phyloP scores from a whole-genome alignment of 192 early-diverging fungal genomes.

The Spizellomyces sp. region DNA sequence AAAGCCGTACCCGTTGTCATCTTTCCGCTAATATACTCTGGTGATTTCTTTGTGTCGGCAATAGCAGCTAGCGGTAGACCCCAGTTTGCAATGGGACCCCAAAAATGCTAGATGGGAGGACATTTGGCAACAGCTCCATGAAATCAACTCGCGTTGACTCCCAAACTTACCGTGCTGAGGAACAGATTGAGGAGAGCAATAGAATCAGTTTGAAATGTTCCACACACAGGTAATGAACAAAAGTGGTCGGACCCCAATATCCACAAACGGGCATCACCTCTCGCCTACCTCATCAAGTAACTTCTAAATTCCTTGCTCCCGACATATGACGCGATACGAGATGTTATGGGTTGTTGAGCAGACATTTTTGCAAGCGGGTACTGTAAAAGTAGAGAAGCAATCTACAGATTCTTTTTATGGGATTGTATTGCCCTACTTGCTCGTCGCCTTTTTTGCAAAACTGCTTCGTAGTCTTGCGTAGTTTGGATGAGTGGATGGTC shows the following conservation, averaged over 20 bases:
- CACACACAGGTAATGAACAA: not conserved
- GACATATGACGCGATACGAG: conserved; percentile 33
- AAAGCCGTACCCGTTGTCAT: conserved; percentile 77
- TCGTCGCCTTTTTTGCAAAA: too few species aligned
- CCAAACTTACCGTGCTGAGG: conserved; percentile 16
- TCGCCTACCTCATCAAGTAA: conserved; percentile 52
- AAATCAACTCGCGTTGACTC: not conserved
- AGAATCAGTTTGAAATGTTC: not conserved
- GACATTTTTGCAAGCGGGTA: conserved; percentile 17
- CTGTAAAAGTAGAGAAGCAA: not conserved
- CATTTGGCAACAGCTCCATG: not conserved
- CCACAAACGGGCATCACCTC: not conserved
- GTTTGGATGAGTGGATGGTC: too few species aligned
- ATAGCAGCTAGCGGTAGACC: conserved; percentile 95
- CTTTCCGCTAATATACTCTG: conserved; percentile 89
- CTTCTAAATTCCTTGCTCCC: conserved; percentile 46
- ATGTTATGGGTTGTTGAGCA: conserved; percentile 24
- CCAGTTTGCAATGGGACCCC: conserved; percentile 71
- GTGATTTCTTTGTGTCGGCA: conserved; percentile 86
- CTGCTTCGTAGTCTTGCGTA: too few species aligned
- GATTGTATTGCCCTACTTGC: too few species aligned
- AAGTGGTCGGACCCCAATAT: too few species aligned
- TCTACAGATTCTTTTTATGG: too few species aligned
- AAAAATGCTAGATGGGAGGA: conserved; percentile 46
- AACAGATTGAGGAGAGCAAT: not conserved